Evolutionary conservation across 148 eudicot genomes (phyloP).

Genomic region (Cornus florida): DNA sequence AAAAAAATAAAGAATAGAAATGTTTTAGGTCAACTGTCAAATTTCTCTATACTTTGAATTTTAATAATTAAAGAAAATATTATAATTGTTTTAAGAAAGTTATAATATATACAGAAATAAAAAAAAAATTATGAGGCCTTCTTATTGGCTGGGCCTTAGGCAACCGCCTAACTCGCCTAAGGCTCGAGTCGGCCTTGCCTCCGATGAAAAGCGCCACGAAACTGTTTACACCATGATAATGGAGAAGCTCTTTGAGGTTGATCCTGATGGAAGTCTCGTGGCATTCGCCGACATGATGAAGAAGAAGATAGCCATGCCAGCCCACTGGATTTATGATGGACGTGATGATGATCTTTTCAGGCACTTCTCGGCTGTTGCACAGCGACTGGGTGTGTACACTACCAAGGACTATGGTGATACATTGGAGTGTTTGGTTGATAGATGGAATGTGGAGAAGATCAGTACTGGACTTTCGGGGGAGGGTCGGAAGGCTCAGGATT

Average conservation of each 20-base stretch:
- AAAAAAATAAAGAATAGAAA: too few relatives aligned
- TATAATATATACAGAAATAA: too few relatives aligned
- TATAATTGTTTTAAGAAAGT: too few relatives aligned
- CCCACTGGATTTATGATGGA: constrained; percentile 4
- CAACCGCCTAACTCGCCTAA: too few relatives aligned
- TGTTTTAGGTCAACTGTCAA: too few relatives aligned
- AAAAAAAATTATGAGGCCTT: too few relatives aligned
- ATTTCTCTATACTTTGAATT: too few relatives aligned
- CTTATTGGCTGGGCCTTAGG: too few relatives aligned
- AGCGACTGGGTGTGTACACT: constrained; percentile 57
- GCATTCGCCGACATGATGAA: background rate
- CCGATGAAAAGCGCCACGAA: constrained; percentile 4
- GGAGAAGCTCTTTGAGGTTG: constrained; percentile 1
- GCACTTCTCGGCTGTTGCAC: constrained; percentile 61
- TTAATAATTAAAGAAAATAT: too few relatives aligned
- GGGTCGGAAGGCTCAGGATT: constrained; percentile 47
- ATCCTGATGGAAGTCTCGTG: background rate
- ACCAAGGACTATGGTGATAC: constrained; percentile 59
- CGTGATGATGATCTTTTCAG: constrained; percentile 25
- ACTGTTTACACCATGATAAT: background rate
- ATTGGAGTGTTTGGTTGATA: constrained; percentile 47
- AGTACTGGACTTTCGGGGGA: constrained; percentile 40
- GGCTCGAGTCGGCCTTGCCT: too few relatives aligned
- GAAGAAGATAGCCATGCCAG: constrained; percentile 1
- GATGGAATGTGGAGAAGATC: constrained; percentile 50